Percentiles rank a stretch among this genome's conserved stretches.
These are phyloP conservation scores for Phaffia rhodozyma DNA, from an alignment of 1,284 basidiomycete species.

Conservation along the genomic window DNA sequence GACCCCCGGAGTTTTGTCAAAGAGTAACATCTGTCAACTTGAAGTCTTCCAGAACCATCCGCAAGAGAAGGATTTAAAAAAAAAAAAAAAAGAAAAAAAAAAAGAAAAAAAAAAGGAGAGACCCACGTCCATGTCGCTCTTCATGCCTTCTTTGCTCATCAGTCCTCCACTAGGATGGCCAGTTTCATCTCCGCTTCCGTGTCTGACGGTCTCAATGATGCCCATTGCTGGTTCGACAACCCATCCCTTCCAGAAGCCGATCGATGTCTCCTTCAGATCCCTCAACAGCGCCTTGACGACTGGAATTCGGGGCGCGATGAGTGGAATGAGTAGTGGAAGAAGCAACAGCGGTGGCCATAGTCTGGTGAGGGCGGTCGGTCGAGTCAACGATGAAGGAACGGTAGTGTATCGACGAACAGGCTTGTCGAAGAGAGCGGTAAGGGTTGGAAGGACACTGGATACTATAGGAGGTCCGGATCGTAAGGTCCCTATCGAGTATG, in stretches of 20 bases:
- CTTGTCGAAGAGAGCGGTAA: neutral
- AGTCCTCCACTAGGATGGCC: conserved; percentile 46
- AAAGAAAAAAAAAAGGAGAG: neutral
- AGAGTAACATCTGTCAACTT: neutral
- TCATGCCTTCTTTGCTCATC: conserved; percentile 61
- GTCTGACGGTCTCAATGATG: conserved; percentile 68
- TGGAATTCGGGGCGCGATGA: conserved; percentile 2
- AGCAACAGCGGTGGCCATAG: conserved; percentile 36
- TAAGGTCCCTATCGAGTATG: too few relatives aligned
- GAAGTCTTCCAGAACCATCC: neutral
- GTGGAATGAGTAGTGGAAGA: conserved; percentile 26
- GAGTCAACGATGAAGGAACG: conserved; percentile 10
- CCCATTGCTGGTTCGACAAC: conserved; percentile 74
- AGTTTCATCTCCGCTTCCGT: conserved; percentile 47
- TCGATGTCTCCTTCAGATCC: conserved; percentile 57
- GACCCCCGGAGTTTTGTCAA: neutral
- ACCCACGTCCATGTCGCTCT: conserved; percentile 62
- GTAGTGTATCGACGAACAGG: neutral
- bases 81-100: neutral
- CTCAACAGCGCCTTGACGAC: conserved; percentile 39
- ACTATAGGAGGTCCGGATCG: too few relatives aligned
- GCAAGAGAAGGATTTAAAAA: neutral
- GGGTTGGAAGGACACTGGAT: too few relatives aligned
- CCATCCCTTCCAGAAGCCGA: conserved; percentile 72
- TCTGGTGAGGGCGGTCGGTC: conserved; percentile 30